These are phyloP conservation scores for Eugenia klotzschiana DNA, from an alignment of 441 rosid species.

Conservation along the genomic window DNA sequence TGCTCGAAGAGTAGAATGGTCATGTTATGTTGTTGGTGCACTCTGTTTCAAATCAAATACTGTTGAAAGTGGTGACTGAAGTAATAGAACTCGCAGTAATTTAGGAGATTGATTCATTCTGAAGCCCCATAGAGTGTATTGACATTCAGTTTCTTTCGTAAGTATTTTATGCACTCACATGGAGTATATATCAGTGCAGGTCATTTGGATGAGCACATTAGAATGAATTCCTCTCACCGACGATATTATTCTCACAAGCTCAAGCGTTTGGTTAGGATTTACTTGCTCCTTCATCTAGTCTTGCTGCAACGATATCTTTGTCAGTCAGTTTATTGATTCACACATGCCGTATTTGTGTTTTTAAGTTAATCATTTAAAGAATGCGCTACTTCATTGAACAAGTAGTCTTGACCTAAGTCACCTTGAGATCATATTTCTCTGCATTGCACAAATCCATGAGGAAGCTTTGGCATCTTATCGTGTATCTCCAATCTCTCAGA, in stretches of 20 bases:
- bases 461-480: not conserved
- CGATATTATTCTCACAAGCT: constrained; percentile 60
- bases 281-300: not conserved
- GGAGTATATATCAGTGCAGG: constrained; percentile 37
- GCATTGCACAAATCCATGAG: not conserved
- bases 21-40: not conserved
- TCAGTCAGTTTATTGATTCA: not conserved
- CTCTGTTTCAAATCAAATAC: not conserved
- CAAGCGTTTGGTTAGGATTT: constrained; percentile 38
- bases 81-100: not conserved
- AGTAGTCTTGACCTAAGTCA: not conserved
- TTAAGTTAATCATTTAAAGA: not conserved
- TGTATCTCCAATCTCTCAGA: not conserved
- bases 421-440: not conserved
- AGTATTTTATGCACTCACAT: not conserved
- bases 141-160: not conserved
- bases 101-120: not conserved
- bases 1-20: not conserved
- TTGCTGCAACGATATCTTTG: not conserved
- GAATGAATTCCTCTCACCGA: constrained; percentile 26
- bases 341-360: not conserved
- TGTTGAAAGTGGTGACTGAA: not conserved
- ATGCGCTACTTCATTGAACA: not conserved
- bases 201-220: constrained; percentile 54
- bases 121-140: not conserved